Evolutionary conservation across 2,329 filamentous ascomycete genomes (phyloP), one percentile per base, ranked within the genome.

Genomic region (Cercospora sp.): DNA sequence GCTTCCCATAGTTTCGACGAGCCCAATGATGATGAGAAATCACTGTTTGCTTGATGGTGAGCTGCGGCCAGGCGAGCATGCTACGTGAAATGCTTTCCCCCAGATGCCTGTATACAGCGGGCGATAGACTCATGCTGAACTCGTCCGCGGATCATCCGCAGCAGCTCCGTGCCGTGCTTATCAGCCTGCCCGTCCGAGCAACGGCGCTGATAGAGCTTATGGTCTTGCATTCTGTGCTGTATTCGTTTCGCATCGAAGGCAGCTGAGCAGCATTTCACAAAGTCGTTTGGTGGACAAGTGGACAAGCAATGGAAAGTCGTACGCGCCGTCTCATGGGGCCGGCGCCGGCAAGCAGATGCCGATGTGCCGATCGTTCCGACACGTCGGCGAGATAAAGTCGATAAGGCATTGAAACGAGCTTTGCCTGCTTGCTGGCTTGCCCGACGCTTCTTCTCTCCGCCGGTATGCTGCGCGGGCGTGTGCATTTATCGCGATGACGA

Each of bases 341-440:
- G 31, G 55, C 28, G 30, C 28, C 55, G 31, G 55, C 28, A 58
- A 53, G 23, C 55, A 58, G 55, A 33, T 33, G 55, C 55, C 55
- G 55, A 36, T 5, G 28, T 58, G 9, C 55, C 55, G 55, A 33
- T 8, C 7, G 28, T 36, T 20, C 55, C 55, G 55, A 58, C 55
- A 36, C 10, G 31, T 58, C 55, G 55, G 55, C 28, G 18, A 58
- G 55, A 58, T 58, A 58, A 58, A 13, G 55, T 58, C 31, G 55
- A 58, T 33, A 58, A 30, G 55, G 28, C 55, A 58, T 58, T 58
- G 55, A 31, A 58, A 36, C 55, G 28, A n/a, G 55, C 28, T 33
- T 31, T 36, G 55, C 18, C 9, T 33, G 30, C 53, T 31, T 58
- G 53, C 53, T 58, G 30, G 48, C 48, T 53, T 53, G 20, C 48